phyloP scores from a whole-genome alignment of 108 stramenopile species.

The Parietichytrium sp. region DNA sequence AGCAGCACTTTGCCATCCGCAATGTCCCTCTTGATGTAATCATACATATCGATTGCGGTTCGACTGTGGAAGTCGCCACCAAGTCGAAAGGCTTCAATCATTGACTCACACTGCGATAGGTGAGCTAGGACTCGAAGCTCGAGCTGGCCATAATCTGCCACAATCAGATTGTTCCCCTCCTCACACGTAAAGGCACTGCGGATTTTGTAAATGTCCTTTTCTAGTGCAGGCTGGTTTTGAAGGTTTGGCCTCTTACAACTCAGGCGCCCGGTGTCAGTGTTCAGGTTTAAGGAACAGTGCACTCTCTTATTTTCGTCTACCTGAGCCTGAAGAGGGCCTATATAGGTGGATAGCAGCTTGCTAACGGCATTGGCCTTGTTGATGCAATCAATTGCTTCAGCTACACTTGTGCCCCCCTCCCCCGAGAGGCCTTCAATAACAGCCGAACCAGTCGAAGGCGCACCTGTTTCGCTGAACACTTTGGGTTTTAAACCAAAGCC shows the following conservation, averaged over 20 bases:
- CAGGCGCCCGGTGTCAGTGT: constrained; percentile 97
- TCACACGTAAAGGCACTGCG: constrained; percentile 86
- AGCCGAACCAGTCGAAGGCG: too few species aligned
- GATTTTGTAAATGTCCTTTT: constrained; percentile 91
- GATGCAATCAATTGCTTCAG: too few species aligned
- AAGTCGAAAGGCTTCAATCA: constrained; percentile 91
- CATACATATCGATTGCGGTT: constrained; percentile 97
- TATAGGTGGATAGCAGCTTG: constrained; percentile 88
- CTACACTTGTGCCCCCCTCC: too few species aligned
- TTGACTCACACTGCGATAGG: constrained; percentile 85
- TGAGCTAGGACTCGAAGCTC: constrained; percentile 92
- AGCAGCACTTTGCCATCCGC: constrained; percentile 87
- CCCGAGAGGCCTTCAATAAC: too few species aligned
- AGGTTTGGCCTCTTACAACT: constrained; percentile 91
- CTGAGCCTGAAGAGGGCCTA: constrained; percentile 69
- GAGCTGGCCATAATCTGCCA: constrained; percentile 98
- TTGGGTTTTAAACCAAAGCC: too few species aligned
- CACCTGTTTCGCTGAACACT: too few species aligned
- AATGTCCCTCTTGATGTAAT: constrained; percentile 84
- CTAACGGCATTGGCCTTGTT: constrained; percentile 86
- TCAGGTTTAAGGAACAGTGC: constrained; percentile 93
- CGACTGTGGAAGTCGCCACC: constrained; percentile 98
- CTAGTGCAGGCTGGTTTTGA: constrained; percentile 98
- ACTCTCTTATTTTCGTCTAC: constrained; percentile 83
- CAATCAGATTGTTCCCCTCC: constrained; percentile 85